Evolutionary conservation across 2,329 filamentous ascomycete species (phyloP).

Genomic region (Botrytis byssoidea): DNA sequence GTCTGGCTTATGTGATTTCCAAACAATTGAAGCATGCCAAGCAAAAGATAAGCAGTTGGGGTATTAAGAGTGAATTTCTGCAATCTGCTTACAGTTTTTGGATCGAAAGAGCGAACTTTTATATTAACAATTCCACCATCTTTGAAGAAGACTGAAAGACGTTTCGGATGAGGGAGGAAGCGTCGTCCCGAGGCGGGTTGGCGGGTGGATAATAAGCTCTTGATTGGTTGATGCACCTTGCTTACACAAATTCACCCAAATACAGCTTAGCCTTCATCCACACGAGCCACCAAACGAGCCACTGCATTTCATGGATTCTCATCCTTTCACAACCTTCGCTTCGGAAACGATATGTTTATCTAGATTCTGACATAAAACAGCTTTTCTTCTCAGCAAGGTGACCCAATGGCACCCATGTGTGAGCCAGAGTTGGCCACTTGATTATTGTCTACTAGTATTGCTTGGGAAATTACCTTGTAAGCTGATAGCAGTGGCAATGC

Average conservation of each 20-base stretch:
- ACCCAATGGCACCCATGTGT: not conserved
- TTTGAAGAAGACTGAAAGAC: not conserved
- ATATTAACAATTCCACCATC: not conserved
- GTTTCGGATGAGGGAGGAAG: not conserved
- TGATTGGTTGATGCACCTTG: not conserved
- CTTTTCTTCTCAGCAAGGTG: not conserved
- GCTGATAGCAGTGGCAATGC: not conserved
- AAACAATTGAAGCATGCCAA: not conserved
- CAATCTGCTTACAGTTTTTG: not conserved
- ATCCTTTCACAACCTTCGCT: not conserved
- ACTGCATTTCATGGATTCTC: not conserved
- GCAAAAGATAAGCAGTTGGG: not conserved
- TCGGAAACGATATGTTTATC: not conserved
- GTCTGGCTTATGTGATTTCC: not conserved
- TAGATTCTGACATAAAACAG: not conserved
- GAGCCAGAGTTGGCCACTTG: not conserved
- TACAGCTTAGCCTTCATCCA: not conserved
- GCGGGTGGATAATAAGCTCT: not conserved
- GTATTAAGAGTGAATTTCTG: not conserved
- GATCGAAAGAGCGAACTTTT: not conserved
- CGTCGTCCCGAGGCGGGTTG: not conserved
- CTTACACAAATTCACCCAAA: not conserved
- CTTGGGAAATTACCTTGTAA: not conserved
- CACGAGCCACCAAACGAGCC: not conserved
- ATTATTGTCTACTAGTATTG: not conserved